Base-by-base conservation (phyloP, 2,329 filamentous ascomycete species). In the Talaromyces pinophilus region DNA sequence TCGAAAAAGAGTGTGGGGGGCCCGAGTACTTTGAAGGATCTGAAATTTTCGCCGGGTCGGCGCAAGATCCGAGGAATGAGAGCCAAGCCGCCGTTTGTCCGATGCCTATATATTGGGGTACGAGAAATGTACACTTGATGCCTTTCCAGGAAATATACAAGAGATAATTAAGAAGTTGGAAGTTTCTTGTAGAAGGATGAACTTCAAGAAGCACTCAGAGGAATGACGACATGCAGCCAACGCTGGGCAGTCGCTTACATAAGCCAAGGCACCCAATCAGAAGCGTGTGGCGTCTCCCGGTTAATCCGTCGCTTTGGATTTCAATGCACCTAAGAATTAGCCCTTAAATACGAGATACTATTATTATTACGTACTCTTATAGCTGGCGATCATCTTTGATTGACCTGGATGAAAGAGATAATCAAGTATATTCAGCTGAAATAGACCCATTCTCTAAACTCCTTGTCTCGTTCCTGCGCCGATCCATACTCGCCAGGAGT, bases 401-500 rank as follows among this genome's bases (percentile, higher is more conserved):
- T 7, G 5, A 30, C 48, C 19, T 19, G 52, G 17, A 54, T 35
- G n/a, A 40, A 38, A 25, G 7, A 52, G 15, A 33, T 22, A 25
- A 52, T 30, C 25, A 52, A 28, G 35, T 55, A 54, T 42, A 63
- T 63, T 52, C 61, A 33, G 25, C 40, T 33, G 46, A 63, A 59
- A 64, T 46, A 59, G 54, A 59, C 48, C 50, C 62, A 64, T 64
- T 63, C 50, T 64, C 6, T 64, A 30, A 64, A 63, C 38, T 28
- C 52, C 62, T 62, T 52, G 44, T 65, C 25, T 64, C 59, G 40
- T 64, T 64, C 63, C 44, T 60, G 63, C 63, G 63, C 30, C 44
- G 42, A 65, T 65, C 50, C 63, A 65, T 65, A 65, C 66, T 67
- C 65, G 54, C 65, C 65, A 54, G 65, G 65, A 67, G 65, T 62